A percentile compares a stretch with the other conserved stretches of the same genome.
Conservation (phyloP, 2,329 filamentous ascomycete genomes). For the Alternaria infectoria region DNA sequence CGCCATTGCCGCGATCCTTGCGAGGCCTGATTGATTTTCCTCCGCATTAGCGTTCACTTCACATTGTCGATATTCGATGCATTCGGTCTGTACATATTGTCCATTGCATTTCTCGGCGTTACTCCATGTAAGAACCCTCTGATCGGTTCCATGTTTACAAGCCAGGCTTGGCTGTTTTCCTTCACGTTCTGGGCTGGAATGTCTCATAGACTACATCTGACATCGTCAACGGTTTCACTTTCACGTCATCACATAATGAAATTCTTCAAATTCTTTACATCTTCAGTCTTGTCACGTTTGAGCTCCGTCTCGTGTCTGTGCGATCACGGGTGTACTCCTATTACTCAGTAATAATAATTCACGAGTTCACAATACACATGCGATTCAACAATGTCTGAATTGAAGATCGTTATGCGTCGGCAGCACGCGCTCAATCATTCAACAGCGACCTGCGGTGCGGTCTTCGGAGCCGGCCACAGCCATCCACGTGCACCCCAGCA, state of each 20-base stretch:
- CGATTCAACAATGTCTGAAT: background rate
- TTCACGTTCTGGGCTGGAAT: constrained; percentile 1
- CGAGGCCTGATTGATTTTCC: constrained; percentile 21
- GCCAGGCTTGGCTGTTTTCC: constrained; percentile 4
- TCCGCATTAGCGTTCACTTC: constrained; percentile 18
- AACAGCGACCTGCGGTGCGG: background rate
- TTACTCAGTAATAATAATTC: background rate
- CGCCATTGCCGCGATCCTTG: constrained; percentile 34
- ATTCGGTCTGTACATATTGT: constrained; percentile 21
- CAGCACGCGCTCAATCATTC: background rate
- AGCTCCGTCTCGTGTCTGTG: background rate
- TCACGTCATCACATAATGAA: background rate
- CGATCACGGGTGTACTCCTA: background rate
- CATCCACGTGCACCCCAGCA: background rate
- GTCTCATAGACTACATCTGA: constrained; percentile 5
- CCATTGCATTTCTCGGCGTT: constrained; percentile 28
- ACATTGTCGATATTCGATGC: constrained; percentile 29
- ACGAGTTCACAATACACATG: background rate
- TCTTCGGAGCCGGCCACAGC: background rate
- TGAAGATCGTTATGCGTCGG: background rate
- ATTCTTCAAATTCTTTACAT: background rate
- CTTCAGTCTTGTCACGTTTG: background rate
- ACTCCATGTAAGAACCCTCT: constrained; percentile 31
- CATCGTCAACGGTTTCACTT: constrained; percentile 2
- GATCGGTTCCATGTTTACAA: constrained; percentile 25